Percentiles rank a stretch among this genome's conserved stretches.
Conservation (phyloP, 2,329 filamentous ascomycete genomes). For the Ophiostoma montium region DNA sequence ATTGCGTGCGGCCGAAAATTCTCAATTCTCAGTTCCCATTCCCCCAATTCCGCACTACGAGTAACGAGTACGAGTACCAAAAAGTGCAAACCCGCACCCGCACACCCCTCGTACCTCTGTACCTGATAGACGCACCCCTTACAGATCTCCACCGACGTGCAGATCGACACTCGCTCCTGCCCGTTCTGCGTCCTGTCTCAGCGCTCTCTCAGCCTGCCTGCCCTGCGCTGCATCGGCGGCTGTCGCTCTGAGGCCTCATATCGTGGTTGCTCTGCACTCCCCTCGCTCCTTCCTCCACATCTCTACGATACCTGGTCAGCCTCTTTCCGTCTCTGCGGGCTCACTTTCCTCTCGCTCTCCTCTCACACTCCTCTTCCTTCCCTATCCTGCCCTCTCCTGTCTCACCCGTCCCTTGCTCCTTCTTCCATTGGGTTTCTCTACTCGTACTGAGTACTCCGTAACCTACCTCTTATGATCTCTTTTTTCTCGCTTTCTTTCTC, state of each 20-base stretch:
- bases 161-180: slow-evolving; percentile 1
- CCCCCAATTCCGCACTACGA: no score
- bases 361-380: not conserved
- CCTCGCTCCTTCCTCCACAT: not conserved
- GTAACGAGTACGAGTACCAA: no score
- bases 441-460: not conserved
- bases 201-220: not conserved
- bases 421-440: not conserved
- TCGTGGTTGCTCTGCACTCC: not conserved
- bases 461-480: not conserved
- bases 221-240: not conserved
- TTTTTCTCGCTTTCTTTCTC: not conserved
- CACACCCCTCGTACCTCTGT: no score
- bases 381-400: not conserved
- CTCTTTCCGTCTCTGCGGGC: not conserved
- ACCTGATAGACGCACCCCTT: not conserved
- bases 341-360: not conserved
- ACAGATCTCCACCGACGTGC: not conserved
- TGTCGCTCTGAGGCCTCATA: not conserved
- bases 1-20: no score
- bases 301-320: not conserved
- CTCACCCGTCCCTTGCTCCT: not conserved
- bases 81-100: no score
- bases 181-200: not conserved
- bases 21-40: no score